A percentile compares a stretch with the other conserved stretches of the same genome.
phyloP scores from a whole-genome alignment of 2,329 filamentous ascomycete species.

The Ophiostoma perfectum region DNA sequence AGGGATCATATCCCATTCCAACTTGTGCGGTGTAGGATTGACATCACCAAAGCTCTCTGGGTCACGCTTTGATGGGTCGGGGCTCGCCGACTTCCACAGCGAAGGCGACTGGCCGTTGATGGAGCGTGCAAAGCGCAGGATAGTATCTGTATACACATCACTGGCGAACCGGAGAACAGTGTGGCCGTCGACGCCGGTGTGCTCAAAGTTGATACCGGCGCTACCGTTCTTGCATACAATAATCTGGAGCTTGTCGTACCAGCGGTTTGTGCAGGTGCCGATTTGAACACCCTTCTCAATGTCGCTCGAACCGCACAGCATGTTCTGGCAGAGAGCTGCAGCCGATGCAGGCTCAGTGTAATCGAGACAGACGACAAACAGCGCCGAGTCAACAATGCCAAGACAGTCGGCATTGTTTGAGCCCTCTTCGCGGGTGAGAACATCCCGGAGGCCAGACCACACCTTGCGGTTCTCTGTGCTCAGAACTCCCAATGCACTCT shows the following conservation, averaged over 20 bases:
- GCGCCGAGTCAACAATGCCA: constrained; percentile 88
- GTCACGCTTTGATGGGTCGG: constrained; percentile 87
- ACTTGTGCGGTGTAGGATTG: constrained; percentile 86
- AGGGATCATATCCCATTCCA: constrained; percentile 96
- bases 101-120: constrained; percentile 93
- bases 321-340: constrained; percentile 89
- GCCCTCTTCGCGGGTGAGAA: constrained; percentile 75
- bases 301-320: constrained; percentile 92
- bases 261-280: constrained; percentile 94
- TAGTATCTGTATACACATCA: constrained; percentile 95
- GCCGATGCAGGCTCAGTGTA: constrained; percentile 79
- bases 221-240: constrained; percentile 99
- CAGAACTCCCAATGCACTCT: constrained; percentile 84
- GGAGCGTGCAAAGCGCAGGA: constrained; percentile 86
- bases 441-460: constrained; percentile 86
- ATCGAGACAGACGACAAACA: constrained; percentile 89
- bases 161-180: constrained; percentile 94
- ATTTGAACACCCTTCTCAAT: constrained; percentile 92
- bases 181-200: constrained; percentile 95
- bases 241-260: constrained; percentile 99
- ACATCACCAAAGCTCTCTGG: constrained; percentile 89
- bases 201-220: constrained; percentile 98
- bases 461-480: constrained; percentile 95
- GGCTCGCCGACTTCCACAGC: constrained; percentile 84
- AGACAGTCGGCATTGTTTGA: constrained; percentile 96